Evolutionary conservation across 2,329 filamentous ascomycete species (phyloP).

Genomic region (Sporothrix protearum): DNA sequence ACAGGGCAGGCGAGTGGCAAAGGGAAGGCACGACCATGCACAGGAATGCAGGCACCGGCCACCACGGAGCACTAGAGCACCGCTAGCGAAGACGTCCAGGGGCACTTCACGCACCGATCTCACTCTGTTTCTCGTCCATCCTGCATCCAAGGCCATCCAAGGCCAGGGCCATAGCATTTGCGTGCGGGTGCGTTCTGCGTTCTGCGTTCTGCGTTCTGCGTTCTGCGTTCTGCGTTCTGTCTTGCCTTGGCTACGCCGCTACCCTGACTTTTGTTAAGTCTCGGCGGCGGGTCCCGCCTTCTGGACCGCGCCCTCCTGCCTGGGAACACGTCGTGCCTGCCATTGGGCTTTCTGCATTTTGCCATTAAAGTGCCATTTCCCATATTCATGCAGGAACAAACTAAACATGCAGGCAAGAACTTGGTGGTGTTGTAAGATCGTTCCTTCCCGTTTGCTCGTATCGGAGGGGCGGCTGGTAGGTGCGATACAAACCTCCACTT

Average conservation of each 20-base stretch:
- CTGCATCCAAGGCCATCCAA: background rate
- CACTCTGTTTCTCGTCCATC: background rate
- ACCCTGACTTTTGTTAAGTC: background rate
- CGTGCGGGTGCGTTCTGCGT: background rate
- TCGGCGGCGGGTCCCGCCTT: background rate
- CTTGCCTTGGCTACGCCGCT: background rate
- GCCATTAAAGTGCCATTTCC: background rate
- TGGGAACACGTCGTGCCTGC: background rate
- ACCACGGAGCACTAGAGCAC: slow-evolving; percentile 1
- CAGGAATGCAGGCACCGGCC: slow-evolving; percentile 20
- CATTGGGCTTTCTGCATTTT: background rate
- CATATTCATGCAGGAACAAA: slow-evolving; percentile 17
- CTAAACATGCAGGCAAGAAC: slow-evolving; percentile 6
- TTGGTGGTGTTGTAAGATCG: background rate
- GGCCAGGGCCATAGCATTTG: background rate
- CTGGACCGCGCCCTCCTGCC: background rate
- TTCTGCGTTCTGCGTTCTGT: background rate
- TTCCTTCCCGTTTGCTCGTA: background rate
- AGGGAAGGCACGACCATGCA: slow-evolving; percentile 11
- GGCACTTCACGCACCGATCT: slow-evolving; percentile 15
- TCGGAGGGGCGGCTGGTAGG: background rate
- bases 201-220: too few species aligned
- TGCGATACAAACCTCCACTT: background rate
- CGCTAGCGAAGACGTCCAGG: slow-evolving; percentile 3
- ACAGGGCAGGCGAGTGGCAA: background rate